phyloP scores from a whole-genome alignment of 1,139 yeast species.

The Taphrina flavorubra region DNA sequence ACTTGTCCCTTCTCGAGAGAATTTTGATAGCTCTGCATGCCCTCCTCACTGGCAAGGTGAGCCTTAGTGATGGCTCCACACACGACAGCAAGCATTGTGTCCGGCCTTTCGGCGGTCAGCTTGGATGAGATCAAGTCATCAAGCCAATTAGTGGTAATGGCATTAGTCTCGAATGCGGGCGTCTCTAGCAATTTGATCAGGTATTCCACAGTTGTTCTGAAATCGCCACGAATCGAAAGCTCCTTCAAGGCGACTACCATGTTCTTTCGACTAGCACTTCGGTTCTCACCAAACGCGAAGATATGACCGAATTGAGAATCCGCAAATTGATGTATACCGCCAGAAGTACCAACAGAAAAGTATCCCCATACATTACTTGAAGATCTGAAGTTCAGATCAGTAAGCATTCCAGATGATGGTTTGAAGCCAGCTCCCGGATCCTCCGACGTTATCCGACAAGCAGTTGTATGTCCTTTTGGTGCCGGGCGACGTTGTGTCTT shows the following conservation, averaged over 20 bases:
- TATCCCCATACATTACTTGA: constrained; percentile 99
- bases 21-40: constrained; percentile 68
- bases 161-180: constrained; percentile 93
- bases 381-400: constrained; percentile 94
- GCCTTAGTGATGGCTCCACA: constrained; percentile 98
- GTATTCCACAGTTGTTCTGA: constrained; percentile 96
- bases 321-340: constrained; percentile 95
- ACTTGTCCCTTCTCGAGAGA: constrained; percentile 95
- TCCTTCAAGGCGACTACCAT: constrained; percentile 99
- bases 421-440: constrained; percentile 99
- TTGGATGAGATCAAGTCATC: constrained; percentile 92
- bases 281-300: constrained; percentile 97
- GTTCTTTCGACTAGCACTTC: constrained; percentile 96
- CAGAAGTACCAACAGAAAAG: constrained; percentile 94
- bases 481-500: constrained; percentile 86
- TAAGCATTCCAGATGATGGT: constrained; percentile 96
- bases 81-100: constrained; percentile 82
- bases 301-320: constrained; percentile 99
- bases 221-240: constrained; percentile 95
- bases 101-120: constrained; percentile 96
- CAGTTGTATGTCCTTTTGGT: constrained; percentile 98
- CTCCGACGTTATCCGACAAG: constrained; percentile 97
- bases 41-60: constrained; percentile 75
- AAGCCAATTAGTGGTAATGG: constrained; percentile 98
- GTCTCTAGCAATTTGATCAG: constrained; percentile 92